Base-by-base conservation (phyloP, 371 early-diverging fungal genomes). In the Rhizopus stolonifer region DNA sequence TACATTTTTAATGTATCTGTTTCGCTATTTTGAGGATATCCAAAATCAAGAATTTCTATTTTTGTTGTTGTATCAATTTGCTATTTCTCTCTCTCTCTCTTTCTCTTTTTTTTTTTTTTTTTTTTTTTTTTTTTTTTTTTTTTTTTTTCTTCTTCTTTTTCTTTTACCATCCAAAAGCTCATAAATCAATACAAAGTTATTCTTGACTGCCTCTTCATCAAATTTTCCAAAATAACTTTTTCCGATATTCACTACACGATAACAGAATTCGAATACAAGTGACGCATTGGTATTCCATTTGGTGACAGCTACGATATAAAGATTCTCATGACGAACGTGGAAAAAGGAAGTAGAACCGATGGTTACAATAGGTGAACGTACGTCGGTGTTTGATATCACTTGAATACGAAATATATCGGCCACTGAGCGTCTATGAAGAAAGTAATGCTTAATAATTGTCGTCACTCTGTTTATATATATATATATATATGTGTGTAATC, bases 371-470 rank as follows among this genome's bases (percentile, higher is more conserved):
- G 98, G 98, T 13, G 93, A 92, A 46, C 89, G 91, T 3, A 92
- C 84, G 45, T 92, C 86, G 13, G 92, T 89, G 53, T 90, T 90
- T 17, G 96, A 91, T 54, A 97, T 92, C 49, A 96, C 95, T 58
- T 96, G 95, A 54, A 98, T 94, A 47, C 98, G 89, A 73, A 98
- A 98, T 39, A 94, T 81, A 57, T 98, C 98, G 3, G 95, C 90
- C 11, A 92, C 85, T 29, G 96, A 93, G 32, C 96, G 95, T 74
- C 94, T 93, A 58, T 29, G 10, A 17, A 25, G 26, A 26, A n/a
- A 18, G 23, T 8, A n/a, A 29, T 47, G 2, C 26, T 24, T 39
- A 39, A 33, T 23, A 11, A 22, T 3, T 36, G 8, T 15, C n/a
- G 23, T 21, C 43, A 31, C 15, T 23, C 8, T 29, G 3, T 26